Evolutionary conservation across 1,284 basidiomycete genomes (phyloP).

Genomic region (Microbotryum intermedium): DNA sequence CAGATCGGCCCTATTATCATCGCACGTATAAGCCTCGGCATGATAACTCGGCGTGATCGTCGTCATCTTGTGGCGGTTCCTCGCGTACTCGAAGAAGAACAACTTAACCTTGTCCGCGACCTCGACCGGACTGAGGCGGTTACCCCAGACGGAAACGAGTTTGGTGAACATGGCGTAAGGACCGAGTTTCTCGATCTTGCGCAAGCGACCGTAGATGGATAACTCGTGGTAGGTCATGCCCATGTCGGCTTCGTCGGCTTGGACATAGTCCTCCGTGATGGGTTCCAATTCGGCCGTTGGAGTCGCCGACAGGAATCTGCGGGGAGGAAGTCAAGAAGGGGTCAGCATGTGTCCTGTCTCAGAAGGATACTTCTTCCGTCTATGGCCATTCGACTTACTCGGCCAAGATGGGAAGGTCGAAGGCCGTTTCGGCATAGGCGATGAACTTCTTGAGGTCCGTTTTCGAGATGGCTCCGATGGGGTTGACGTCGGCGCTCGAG

Average conservation of each 20-base stretch:
- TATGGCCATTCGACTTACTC: conserved; percentile 46
- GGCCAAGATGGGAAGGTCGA: conserved; percentile 73
- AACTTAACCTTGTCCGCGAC: conserved; percentile 94
- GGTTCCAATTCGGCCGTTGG: conserved; percentile 97
- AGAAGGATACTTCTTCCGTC: neutral
- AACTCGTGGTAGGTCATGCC: conserved; percentile 99
- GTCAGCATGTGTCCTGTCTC: no score
- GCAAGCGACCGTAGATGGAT: conserved; percentile 80
- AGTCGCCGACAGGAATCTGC: conserved; percentile 78
- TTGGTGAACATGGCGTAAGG: conserved; percentile 96
- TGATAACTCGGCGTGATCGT: conserved; percentile 95
- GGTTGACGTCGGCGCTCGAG: conserved; percentile 78
- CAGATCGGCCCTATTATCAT: conserved; percentile 93
- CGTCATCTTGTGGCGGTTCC: conserved; percentile 99
- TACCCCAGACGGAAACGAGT: conserved; percentile 84
- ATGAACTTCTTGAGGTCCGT: conserved; percentile 96
- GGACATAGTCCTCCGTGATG: conserved; percentile 84
- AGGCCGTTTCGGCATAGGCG: conserved; percentile 65
- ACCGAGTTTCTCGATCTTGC: conserved; percentile 94
- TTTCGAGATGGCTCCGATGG: conserved; percentile 96
- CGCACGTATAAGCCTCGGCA: conserved; percentile 52
- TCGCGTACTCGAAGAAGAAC: conserved; percentile 94
- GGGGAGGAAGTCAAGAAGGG: no score
- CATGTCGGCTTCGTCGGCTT: conserved; percentile 74
- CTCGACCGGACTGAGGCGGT: conserved; percentile 60